A percentile compares a stretch with the other conserved stretches of the same genome.
phyloP scores from a whole-genome alignment of 2,329 filamentous ascomycete species.

The Nemania sp. region DNA sequence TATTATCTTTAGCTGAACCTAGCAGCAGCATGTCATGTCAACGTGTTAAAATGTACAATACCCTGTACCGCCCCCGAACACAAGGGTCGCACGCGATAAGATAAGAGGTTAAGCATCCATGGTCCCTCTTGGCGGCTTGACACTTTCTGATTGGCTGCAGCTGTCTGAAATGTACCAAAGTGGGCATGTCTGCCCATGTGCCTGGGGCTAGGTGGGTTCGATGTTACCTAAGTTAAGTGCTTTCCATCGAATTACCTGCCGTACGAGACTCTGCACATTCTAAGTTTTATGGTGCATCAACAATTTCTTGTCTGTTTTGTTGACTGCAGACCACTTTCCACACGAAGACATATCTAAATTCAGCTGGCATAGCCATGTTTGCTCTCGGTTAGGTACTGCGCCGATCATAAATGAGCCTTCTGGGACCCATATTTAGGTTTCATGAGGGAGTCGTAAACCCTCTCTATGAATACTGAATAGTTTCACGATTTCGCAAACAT shows the following conservation, averaged over 20 bases:
- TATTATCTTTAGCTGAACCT: slow-evolving; percentile 25
- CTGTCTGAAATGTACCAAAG: slow-evolving; percentile 11
- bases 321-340: neutral
- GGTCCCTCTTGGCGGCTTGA: slow-evolving; percentile 26
- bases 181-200: slow-evolving; percentile 11
- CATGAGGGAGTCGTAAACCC: neutral
- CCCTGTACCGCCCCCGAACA: slow-evolving; percentile 25
- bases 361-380: slow-evolving; percentile 5
- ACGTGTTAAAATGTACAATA: slow-evolving; percentile 47
- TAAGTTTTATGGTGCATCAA: neutral
- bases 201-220: neutral
- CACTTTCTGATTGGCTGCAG: slow-evolving; percentile 37
- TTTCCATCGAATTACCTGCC: neutral
- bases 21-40: slow-evolving; percentile 46
- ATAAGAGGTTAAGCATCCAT: slow-evolving; percentile 39
- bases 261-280: neutral
- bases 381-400: neutral
- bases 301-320: slow-evolving; percentile 2
- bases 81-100: slow-evolving; percentile 42
- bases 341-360: neutral
- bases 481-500: slow-evolving; percentile 5
- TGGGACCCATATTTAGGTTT: neutral
- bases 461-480: neutral
- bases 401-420: neutral
- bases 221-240: neutral